Evolutionary conservation across 1,284 basidiomycete species (phyloP).

Genomic region (Cerrena zonata): DNA sequence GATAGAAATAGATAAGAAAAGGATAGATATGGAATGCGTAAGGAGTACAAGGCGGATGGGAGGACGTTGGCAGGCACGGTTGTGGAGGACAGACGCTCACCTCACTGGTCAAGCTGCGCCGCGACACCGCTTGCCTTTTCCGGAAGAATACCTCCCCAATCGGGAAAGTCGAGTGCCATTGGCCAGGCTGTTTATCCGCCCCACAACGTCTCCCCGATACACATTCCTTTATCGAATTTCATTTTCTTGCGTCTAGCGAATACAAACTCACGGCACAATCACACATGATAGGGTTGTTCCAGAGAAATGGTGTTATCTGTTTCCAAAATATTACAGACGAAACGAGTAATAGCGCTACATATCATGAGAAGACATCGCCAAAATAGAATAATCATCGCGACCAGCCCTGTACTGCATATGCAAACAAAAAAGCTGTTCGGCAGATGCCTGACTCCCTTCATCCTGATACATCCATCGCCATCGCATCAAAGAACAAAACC

Average conservation of each 20-base stretch:
- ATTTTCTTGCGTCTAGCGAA: background rate
- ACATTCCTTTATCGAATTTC: background rate
- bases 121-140: background rate
- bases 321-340: background rate
- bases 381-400: background rate
- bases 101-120: background rate
- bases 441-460: background rate
- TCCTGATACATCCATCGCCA: background rate
- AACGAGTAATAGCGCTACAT: background rate
- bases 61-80: background rate
- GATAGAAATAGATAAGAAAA: background rate
- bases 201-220: background rate
- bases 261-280: background rate
- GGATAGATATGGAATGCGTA: constrained; percentile 8
- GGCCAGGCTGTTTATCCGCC: too few species aligned
- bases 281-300: background rate
- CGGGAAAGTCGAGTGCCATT: too few species aligned
- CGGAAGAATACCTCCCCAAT: background rate
- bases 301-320: too few species aligned
- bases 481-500: too few species aligned
- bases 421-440: too few species aligned
- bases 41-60: background rate
- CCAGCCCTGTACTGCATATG: background rate
- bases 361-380: background rate
- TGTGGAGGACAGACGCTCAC: background rate